phyloP scores from a whole-genome alignment of 2,329 filamentous ascomycete genomes.

The Trichophyton rubrum region DNA sequence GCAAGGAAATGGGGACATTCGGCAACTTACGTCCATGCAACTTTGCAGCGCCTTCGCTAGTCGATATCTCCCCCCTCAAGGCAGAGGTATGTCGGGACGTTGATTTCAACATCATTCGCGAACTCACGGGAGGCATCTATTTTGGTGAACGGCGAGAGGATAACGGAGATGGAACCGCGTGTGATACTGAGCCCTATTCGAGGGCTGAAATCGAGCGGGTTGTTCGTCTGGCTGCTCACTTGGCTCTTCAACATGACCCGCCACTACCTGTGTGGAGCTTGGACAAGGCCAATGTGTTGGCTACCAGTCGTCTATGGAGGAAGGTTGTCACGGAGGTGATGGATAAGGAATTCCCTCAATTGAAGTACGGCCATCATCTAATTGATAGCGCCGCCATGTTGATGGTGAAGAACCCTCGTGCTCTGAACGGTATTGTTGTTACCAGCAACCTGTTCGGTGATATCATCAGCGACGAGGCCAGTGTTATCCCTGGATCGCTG shows the following conservation, averaged over 20 bases:
- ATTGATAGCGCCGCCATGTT: constrained; percentile 97
- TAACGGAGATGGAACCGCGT: constrained; percentile 57
- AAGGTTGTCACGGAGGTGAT: constrained; percentile 77
- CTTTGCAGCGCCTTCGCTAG: constrained; percentile 77
- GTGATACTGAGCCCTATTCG: constrained; percentile 80
- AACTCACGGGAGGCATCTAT: constrained; percentile 88
- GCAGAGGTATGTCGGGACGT: constrained; percentile 71
- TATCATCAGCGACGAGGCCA: constrained; percentile 91
- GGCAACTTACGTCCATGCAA: constrained; percentile 93
- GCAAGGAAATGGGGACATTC: constrained; percentile 87
- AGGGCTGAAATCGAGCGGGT: constrained; percentile 78
- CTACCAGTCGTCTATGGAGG: constrained; percentile 79
- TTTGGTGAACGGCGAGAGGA: constrained; percentile 79
- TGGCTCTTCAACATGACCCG: constrained; percentile 60
- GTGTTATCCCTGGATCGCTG: constrained; percentile 81
- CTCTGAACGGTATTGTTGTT: constrained; percentile 79
- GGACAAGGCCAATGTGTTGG: constrained; percentile 95
- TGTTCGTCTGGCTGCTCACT: constrained; percentile 64
- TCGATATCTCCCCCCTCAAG: constrained; percentile 78
- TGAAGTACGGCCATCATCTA: constrained; percentile 75
- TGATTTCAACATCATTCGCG: constrained; percentile 85
- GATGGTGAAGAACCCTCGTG: constrained; percentile 84
- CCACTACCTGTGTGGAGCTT: constrained; percentile 38
- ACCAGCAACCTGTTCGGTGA: constrained; percentile 93
- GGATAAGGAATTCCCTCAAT: constrained; percentile 73